Base-by-base conservation (phyloP, 208 protist species). In the Acanthamoeba polyphaga region DNA sequence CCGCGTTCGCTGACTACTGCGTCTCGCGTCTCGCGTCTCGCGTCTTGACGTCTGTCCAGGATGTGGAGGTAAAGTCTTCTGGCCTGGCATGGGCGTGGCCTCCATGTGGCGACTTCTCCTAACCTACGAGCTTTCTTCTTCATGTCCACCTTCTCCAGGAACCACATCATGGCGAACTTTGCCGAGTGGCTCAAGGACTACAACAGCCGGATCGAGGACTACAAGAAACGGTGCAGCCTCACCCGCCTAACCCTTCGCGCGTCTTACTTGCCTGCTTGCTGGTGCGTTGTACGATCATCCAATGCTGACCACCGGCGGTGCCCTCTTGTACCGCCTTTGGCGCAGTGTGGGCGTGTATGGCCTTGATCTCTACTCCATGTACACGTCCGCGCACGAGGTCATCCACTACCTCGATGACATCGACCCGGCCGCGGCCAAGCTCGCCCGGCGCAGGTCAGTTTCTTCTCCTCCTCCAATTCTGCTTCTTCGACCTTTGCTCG, bases 301-400 rank as follows among this genome's bases (percentile, higher is more conserved):
- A 74, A 43, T 17, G 68, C 68, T 74, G 68, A 87, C 78, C 17
- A 2, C 13, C 34, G 8, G 76, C 22, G 43, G 15, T 60, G 55
- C 12, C 55, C 55, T 24, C 4, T 19, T 66, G 17, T 12, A 9
- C 27, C 60, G 1, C 27, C 0, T 29, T 19, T 66, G 8, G 12
- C 29, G 7, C 22, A 95, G 76, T 12, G 95, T 85, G 19, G 95
- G 95, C 60, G n/a, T 96, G 17, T 95, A 95, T 34, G 95, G 95
- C 10, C 22, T 96, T 2, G 95, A 96, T 34, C 51, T 96, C 38
- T 96, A 96, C 34, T 88, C 66, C 12, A 27, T 90, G 46, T 32
- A 72, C 55, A 80, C 68, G 9, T 95, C 91, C 12, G 74, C 94
- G 17, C 49, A 93, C 1, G 64, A 51, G 24, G 95, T 96, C 62